phyloP scores from a whole-genome alignment of 805 yeast species.

The Isabelozyma pseudorhagii region DNA sequence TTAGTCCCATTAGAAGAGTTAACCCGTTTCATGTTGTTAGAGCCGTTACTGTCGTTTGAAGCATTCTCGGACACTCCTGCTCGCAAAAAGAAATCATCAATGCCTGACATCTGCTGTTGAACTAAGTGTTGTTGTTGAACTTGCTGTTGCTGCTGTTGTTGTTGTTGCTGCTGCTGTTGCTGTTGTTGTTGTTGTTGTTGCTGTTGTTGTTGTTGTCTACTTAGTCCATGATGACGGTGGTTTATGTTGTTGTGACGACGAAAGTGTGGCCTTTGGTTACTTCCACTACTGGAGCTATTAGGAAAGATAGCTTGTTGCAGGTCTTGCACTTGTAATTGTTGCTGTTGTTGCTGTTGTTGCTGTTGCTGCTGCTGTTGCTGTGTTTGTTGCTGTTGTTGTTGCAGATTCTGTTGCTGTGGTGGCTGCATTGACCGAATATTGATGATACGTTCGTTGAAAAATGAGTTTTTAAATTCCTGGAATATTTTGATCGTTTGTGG shows the following conservation, averaged over 20 bases:
- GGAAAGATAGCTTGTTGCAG: neutral
- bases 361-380: constrained; percentile 4
- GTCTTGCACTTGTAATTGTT: constrained; percentile 3
- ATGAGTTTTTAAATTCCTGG: constrained; percentile 41
- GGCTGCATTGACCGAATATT: constrained; percentile 19
- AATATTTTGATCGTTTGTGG: constrained; percentile 42
- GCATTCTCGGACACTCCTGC: neutral
- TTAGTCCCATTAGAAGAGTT: neutral
- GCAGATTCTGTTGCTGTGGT: constrained; percentile 10
- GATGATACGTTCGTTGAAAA: constrained; percentile 39
- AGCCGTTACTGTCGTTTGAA: too few relatives aligned
- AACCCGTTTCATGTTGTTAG: too few relatives aligned
- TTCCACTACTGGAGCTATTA: neutral
- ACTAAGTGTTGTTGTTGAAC: constrained; percentile 6
- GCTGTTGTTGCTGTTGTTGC: constrained; percentile 5
- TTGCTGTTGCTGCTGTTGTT: constrained; percentile 3
- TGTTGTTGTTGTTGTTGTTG: constrained; percentile 5
- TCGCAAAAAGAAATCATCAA: constrained; percentile 23
- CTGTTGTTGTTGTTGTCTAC: constrained; percentile 1
- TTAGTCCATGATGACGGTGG: constrained; percentile 1
- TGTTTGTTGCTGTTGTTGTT: constrained; percentile 3
- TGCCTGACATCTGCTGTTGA: constrained; percentile 9
- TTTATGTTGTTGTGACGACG: neutral
- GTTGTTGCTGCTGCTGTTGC: constrained; percentile 5
- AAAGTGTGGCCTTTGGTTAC: neutral